Evolutionary conservation across 306 rosid genomes (phyloP), one percentile per base, ranked within the genome.

Genomic region (Sphenostylis stenocarpa): DNA sequence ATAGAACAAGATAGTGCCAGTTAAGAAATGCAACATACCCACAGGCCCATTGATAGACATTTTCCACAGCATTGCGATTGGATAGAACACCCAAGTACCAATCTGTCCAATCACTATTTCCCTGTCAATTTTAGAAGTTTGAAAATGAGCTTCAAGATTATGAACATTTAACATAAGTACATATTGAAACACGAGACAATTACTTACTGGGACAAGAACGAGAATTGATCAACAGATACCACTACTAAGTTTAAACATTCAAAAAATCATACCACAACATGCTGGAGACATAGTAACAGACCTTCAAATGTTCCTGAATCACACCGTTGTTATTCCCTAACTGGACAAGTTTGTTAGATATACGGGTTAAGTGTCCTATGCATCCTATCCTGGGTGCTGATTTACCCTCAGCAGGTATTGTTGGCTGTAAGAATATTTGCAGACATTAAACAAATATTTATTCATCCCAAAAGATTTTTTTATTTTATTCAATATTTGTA

Each of bases 21-120:
- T 76, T 39, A 49, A 73, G 56, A 73, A 69, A 85, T 73, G 57
- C 45, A 70, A 88, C 98, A 84, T 90, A 95, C 98, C 98, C 98
- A 75, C 98, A 95, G 11, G 89, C 96, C 98, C 98, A 95, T 71
- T 89, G 97, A 82, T 81, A 86, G 77, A 95, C 96, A 85, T 95
- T 95, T 82, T 92, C 98, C 78, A 92, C 72, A 24, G 91, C 86
- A 70, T 88, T 92, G 72, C 98, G 93, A 78, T 84, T 87, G 26
- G 91, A 83, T 77, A 95, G 67, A 43, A 89, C 80, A 89, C 79
- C 76, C 76, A 84, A 60, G 69, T 88, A 90, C 96, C 96, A 92
- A 72, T 92, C 97, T 63, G 79, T 63, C 98, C 98, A 95, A 41
- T 92, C 98, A 34, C 73, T 81, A 85, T 84, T 87, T 82, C 86